These are phyloP conservation scores for Solanum etuberosum DNA, from an alignment of 257 asterid genomes.

Conservation along the genomic window DNA sequence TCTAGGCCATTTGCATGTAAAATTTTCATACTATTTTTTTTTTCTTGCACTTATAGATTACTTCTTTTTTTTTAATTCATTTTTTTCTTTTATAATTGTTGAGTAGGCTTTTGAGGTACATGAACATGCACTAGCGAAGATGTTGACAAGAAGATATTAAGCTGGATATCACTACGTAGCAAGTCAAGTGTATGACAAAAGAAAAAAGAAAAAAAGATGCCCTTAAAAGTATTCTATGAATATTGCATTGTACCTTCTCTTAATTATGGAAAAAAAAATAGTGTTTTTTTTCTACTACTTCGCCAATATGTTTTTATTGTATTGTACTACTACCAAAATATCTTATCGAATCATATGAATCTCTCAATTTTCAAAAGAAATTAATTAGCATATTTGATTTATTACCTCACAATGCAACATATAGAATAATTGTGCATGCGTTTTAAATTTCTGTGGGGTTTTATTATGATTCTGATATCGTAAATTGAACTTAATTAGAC, in stretches of 20 bases:
- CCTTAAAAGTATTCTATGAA: background rate
- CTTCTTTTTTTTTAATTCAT: too few relatives aligned
- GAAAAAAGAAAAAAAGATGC: background rate
- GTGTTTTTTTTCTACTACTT: background rate
- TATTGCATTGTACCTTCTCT: background rate
- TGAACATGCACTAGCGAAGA: conserved; percentile 11
- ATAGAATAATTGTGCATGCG: background rate
- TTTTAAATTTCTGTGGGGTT: background rate
- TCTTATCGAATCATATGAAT: background rate
- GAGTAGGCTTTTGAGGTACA: conserved; percentile 29
- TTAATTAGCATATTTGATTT: background rate
- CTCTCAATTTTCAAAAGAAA: background rate
- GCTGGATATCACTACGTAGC: background rate
- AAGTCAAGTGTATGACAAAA: background rate
- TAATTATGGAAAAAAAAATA: background rate
- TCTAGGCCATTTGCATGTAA: background rate
- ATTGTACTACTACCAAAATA: background rate
- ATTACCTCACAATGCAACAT: background rate
- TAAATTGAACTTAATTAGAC: background rate
- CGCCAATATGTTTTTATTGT: background rate
- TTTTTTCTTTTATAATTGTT: background rate
- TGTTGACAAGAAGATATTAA: background rate
- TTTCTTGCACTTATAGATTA: background rate
- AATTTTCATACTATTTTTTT: too few relatives aligned
- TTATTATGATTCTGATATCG: too few relatives aligned